Conservation (phyloP, 2,329 filamentous ascomycete species). For the Ascochyta koolunga region DNA sequence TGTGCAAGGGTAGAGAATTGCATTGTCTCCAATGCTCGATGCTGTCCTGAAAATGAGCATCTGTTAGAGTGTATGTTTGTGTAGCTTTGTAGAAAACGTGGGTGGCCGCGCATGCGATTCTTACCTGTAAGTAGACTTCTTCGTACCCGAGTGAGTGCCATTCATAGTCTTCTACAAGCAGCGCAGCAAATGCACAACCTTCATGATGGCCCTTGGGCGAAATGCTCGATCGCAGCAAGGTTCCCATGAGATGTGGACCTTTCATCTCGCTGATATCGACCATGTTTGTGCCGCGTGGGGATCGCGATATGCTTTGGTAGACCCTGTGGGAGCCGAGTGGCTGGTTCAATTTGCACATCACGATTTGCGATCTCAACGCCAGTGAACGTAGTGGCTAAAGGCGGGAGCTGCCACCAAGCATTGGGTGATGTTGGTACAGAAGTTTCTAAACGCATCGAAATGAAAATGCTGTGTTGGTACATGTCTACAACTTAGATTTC, state of each 20-base stretch:
- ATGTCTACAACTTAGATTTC: conserved; percentile 59
- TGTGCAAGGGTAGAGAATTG: not conserved
- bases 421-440: not conserved
- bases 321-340: not conserved
- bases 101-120: not conserved
- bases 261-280: not conserved
- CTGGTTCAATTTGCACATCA: not conserved
- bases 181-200: not conserved
- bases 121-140: not conserved
- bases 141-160: not conserved
- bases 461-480: not conserved
- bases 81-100: no score
- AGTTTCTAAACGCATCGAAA: not conserved
- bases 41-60: not conserved
- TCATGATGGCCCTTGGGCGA: not conserved
- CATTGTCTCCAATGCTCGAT: not conserved
- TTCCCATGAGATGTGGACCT: not conserved
- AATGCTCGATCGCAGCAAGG: not conserved
- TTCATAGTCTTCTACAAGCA: no score
- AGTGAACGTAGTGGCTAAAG: not conserved
- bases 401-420: not conserved
- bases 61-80: not conserved
- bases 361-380: not conserved
- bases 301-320: not conserved
- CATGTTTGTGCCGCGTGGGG: not conserved